Base-by-base conservation (phyloP, 75 land plant species). In the Chamaecyparis obtusa region DNA sequence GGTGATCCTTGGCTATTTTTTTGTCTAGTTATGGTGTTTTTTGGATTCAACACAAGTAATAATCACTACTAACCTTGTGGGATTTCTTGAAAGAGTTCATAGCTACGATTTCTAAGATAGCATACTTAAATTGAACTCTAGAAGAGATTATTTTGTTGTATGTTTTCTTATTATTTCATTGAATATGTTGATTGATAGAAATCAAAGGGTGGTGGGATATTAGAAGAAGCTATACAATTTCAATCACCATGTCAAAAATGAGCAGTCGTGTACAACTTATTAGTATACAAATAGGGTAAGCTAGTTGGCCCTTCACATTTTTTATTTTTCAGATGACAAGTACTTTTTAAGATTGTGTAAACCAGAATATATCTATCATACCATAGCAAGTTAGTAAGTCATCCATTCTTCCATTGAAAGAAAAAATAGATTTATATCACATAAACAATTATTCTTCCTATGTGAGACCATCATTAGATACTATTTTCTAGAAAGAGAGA, bases 1-100 rank as follows among this genome's bases (percentile, higher is more conserved):
- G 99, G 94, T 69, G 82, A 19, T 36, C 60, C 35, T 33, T 48
- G 36, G 43, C 48, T 44, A 11, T 21, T 11, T 71, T 71, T n/a
- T 32, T 83, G 19, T 82, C 30, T 24, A 9, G 85, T 86, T 86
- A 30, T 86, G 35, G 87, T 37, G 44, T 75, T 84, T 84, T 48
- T 8, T 54, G 36, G 35, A 30, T 15, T 33, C 16, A 49, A 3
- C n/a, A 33, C n/a, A 44, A 19, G 27, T 5, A 83, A n/a, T 27
- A 44, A 30, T 83, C 43, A 36, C 43, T 36, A 0, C 51, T 48
- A 48, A 36, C 9, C 15, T 79, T 39, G 36, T 37, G n/a, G n/a
- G n/a, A n/a, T n/a, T n/a, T n/a, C n/a, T n/a, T n/a, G n/a, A n/a
- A n/a, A n/a, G n/a, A n/a, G n/a, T n/a, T n/a, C n/a, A n/a, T n/a